Base-by-base conservation (phyloP, 2,329 filamentous ascomycete genomes). In the Cytospora piceicola region DNA sequence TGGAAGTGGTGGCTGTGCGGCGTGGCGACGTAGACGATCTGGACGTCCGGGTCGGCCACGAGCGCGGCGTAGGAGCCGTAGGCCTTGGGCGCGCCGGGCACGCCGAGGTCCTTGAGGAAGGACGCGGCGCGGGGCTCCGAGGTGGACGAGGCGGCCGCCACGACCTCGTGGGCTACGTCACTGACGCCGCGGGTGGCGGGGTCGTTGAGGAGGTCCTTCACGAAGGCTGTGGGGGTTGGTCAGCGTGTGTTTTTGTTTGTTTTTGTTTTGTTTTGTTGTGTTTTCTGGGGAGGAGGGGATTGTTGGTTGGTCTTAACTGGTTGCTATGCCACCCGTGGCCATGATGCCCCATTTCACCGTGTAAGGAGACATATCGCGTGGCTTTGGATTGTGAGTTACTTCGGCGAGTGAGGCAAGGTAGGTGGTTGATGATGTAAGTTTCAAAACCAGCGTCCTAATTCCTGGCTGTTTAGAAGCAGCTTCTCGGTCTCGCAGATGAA, bases 1-100 rank as follows among this genome's bases (percentile, higher is more conserved):
- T 96, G 92, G 81, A 94, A 96, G 81, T 97, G 93, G 77, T 96
- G 93, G 72, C 91, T 94, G 80, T 96, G 93, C 20, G 93, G 93
- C 4, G 93, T 96, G 29, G 92, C 93, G 64, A 97, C 87, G 77
- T 96, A 97, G 78, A 97, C 79, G 71, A 96, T 91, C 76, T 96
- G 91, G 70, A 96, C 85, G 72, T 92, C 85, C 8, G 89, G 81
- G 75, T 96, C 92, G 59, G 85, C 84, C 30, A 94, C 92, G 32
- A 97, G 85, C 75, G 93, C 91, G 68, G 88, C 84, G 78, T 97
- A 97, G 14, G 89, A 92, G 66, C 90, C 91, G 75, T 96, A 96
- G 12, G 89, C 84, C 71, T 86, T 86, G 65, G 90, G 89, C 9
- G 86, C 82, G 22, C 84, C 79, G 4, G 90, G 88, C n/a, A 90